Base-by-base conservation (phyloP, 129 eudicot genomes). In the Tagetes erecta region DNA sequence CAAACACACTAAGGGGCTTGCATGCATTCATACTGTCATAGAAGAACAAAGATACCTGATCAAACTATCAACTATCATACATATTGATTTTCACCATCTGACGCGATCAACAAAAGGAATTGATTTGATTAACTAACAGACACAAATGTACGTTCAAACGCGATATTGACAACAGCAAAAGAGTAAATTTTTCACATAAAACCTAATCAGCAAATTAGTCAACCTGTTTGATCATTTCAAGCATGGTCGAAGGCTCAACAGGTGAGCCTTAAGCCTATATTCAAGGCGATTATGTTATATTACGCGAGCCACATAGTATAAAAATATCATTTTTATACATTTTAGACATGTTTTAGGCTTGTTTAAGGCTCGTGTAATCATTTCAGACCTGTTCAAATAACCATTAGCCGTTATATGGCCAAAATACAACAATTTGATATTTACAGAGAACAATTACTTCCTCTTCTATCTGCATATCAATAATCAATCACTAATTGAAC, bases 401-500 rank as follows among this genome's bases (percentile, higher is more conserved):
- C 27, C 27, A 20, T 20, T 20, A 20, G 27, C 27, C 27, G 27
- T 20, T 20, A 20, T 20, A 20, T 20, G 27, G 27, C 27, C 27
- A 20, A 20, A 6, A 40, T 40, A 1, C 44, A 40, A 40, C 4
- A 3, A 6, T 40, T 6, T 40, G 12, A 57, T 7, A 2, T 0
- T 31, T 57, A 57, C 3, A 38, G 12, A 33, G 8, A 1, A 41
- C 56, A 72, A 40, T 39, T 72, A 40, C 34, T 30, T 34, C 33
- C 6, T 30, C 66, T 38, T 39, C 51, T 5, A 67, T 13, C n/a
- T 9, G 12, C 11, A 49, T 40, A 76, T 66, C 52, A 13, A 64
- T 5, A 36, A 76, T 34, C 13, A 14, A 73, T 20, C 42, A n/a
- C 62, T 3, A 50, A 50, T 50, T 13, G 56, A 70, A 60, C 69